Evolutionary conservation across 208 protist genomes (phyloP).

Genomic region (Endotrypanum monterogeii): DNA sequence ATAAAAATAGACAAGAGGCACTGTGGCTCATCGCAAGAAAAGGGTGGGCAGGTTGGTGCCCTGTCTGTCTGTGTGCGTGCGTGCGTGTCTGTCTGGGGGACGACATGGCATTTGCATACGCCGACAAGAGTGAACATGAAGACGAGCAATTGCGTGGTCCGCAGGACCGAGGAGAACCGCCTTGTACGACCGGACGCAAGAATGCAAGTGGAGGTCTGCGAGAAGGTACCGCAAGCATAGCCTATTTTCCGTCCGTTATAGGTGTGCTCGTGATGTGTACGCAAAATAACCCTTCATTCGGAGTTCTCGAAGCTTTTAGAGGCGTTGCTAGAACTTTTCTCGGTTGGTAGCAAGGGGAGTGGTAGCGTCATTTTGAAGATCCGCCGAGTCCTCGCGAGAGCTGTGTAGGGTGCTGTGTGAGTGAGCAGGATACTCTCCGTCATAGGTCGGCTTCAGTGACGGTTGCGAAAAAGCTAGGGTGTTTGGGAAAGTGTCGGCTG

Average conservation of each 20-base stretch:
- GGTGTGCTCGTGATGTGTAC: background rate
- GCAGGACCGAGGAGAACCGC: background rate
- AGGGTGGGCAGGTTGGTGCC: too few species aligned
- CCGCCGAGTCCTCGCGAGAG: conserved; percentile 20
- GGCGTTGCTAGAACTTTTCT: conserved; percentile 15
- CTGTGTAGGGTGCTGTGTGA: conserved; percentile 6
- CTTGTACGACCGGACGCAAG: background rate
- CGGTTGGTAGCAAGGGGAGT: background rate
- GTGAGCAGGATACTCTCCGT: conserved; percentile 3
- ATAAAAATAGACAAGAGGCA: background rate
- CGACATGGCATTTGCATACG: background rate
- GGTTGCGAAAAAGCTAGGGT: conserved; percentile 19
- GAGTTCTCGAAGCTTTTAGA: conserved; percentile 9
- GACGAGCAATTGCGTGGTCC: background rate
- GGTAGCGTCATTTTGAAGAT: conserved; percentile 1
- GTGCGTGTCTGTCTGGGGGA: background rate
- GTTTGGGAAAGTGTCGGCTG: conserved; percentile 25
- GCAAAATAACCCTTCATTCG: background rate
- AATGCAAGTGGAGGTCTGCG: background rate
- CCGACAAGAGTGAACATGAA: background rate
- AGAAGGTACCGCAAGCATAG: background rate
- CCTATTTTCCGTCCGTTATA: background rate
- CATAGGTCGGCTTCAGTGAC: conserved; percentile 9
- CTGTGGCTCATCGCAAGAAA: background rate
- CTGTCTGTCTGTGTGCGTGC: too few species aligned